A percentile compares a stretch with the other conserved stretches of the same genome.
Conservation (phyloP, 768 basidiomycete species). For the Rubroboletus pulcherrimus region DNA sequence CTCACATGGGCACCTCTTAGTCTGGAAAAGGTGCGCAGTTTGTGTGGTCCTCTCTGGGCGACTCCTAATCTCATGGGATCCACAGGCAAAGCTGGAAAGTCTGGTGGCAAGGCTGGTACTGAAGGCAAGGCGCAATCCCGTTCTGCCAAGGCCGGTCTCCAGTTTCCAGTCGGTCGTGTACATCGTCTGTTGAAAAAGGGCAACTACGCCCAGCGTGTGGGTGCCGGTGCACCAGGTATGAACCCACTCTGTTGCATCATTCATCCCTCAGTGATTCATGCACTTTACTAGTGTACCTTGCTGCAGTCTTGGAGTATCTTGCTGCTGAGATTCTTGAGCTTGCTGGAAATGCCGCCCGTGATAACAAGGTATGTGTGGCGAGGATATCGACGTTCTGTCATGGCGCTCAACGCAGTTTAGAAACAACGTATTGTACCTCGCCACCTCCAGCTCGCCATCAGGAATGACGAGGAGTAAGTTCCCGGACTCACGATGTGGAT, state of each 20-base stretch:
- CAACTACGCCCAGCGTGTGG: conserved; percentile 85
- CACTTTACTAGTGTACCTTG: conserved; percentile 65
- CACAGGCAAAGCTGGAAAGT: conserved; percentile 48
- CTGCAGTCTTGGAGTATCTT: conserved; percentile 88
- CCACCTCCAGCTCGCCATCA: conserved; percentile 88
- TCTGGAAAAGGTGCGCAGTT: conserved; percentile 31
- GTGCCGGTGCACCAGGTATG: conserved; percentile 81
- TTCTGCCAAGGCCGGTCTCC: conserved; percentile 70
- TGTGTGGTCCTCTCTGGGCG: not conserved
- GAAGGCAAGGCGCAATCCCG: conserved; percentile 62
- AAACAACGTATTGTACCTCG: conserved; percentile 94
- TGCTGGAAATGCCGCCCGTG: conserved; percentile 71
- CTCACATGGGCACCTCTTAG: conserved; percentile 13
- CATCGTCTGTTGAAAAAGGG: conserved; percentile 86
- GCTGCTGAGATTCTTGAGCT: conserved; percentile 92
- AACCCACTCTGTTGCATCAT: conserved; percentile 7
- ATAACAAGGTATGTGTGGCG: conserved; percentile 28
- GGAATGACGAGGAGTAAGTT: conserved; percentile 81
- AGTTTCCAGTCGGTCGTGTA: conserved; percentile 91
- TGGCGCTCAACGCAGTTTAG: conserved; percentile 28
- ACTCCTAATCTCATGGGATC: conserved; percentile 8
- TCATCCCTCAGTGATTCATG: not conserved
- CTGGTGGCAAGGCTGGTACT: conserved; percentile 46
- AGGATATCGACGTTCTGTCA: not conserved
- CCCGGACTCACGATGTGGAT: not conserved